Evolutionary conservation across 2,329 filamentous ascomycete species (phyloP), one percentile per base, ranked within the genome.

Genomic region (Simplicillium aogashimaense): DNA sequence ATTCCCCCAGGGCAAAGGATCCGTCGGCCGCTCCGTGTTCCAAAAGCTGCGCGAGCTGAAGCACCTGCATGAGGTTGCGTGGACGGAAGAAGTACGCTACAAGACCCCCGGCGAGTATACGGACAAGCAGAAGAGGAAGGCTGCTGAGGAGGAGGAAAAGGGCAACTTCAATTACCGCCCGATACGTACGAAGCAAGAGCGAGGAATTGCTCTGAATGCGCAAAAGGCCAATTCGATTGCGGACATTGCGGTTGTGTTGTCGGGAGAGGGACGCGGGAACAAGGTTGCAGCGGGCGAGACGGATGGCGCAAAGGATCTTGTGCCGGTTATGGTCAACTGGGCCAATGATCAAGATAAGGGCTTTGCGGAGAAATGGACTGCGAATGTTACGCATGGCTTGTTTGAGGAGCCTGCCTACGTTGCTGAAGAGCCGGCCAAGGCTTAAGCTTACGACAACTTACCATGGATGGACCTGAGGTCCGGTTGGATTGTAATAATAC

Each of bases 31-130:
- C 25, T 73, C 67, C 38, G 73, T 76, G 35, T 82, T 67, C 59
- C 74, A 78, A 50, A 77, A 74, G 54, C 66, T 83, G 50, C 76
- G 77, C 50, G 79, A 84, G 63, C 72, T 80, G 58, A 71, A 75
- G 50, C 64, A 64, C 51, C 63, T 76, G 37, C 79, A 83, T 64
- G 74, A 81, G 58, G 69, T 80, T 25, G 63, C 69, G 32, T 83
- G 78, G 78, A 65, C 64, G 43, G 55, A 70, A 46, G 60, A 66
- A 20, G 52, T 77, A 40, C 59, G 67, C 42, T 57, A 58, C 52
- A 65, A 66, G 48, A 48, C 47, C 10, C 51, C 53, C 34, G 49
- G 55, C 16, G 57, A 64, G 47, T 60, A 48, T 47, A 61, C 49
- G 25, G 48, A 51, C 16, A 47, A 49, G 43, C 53, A 61, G 41